Percentiles rank a stretch among this genome's conserved stretches.
These are phyloP conservation scores for Corylus avellana DNA, from an alignment of 306 rosid genomes.

Conservation along the genomic window DNA sequence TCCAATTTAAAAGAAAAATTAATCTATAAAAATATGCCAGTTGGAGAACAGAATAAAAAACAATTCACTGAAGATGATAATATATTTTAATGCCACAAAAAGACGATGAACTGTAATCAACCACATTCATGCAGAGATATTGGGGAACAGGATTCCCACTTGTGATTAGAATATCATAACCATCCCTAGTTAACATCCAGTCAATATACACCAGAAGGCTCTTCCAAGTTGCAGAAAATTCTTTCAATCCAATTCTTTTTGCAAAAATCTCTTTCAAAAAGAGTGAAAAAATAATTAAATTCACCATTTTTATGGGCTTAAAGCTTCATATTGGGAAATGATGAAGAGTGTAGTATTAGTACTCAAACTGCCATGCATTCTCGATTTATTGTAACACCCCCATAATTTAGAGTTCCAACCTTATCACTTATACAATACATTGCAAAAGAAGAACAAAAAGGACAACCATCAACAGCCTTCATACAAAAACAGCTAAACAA, in stretches of 20 bases:
- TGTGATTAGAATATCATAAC: too few species aligned
- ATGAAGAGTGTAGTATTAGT: neutral
- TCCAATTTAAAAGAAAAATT: neutral
- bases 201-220: too few species aligned
- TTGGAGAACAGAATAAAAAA: neutral
- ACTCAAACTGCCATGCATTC: neutral
- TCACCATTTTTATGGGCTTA: too few species aligned
- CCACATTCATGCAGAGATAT: too few species aligned
- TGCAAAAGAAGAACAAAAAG: conserved; percentile 21
- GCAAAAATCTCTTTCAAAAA: too few species aligned
- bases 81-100: too few species aligned
- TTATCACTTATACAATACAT: conserved; percentile 32
- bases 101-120: too few species aligned
- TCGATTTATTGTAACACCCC: conserved; percentile 16
- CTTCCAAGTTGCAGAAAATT: too few species aligned
- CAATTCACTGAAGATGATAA: neutral
- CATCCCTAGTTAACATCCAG: too few species aligned
- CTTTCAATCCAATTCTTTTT: too few species aligned
- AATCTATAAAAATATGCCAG: neutral
- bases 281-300: too few species aligned
- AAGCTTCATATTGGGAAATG: neutral
- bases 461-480: conserved; percentile 34
- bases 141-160: too few species aligned
- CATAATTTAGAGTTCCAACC: conserved; percentile 4
- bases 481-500: conserved; percentile 31